phyloP scores from a whole-genome alignment of 352 stramenopile genomes.

The Phytopythium chamaehyphon region DNA sequence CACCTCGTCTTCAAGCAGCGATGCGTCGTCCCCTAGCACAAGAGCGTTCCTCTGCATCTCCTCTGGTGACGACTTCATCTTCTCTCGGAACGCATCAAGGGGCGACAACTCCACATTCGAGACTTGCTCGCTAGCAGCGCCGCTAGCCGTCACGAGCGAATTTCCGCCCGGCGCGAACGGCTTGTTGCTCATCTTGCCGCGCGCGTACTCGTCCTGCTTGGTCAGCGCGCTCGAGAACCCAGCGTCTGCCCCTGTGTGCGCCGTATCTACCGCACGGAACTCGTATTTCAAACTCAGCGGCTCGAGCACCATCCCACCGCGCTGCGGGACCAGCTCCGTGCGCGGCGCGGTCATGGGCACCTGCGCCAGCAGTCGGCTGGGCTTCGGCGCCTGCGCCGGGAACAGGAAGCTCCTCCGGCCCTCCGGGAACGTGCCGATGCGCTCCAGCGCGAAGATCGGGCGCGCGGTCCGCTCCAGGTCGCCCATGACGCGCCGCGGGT shows the following conservation, averaged over 20 bases:
- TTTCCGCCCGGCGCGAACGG: conserved; percentile 64
- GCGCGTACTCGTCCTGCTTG: conserved; percentile 77
- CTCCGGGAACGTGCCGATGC: conserved; percentile 28
- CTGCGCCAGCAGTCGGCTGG: conserved; percentile 66
- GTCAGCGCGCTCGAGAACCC: conserved; percentile 62
- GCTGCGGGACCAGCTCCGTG: conserved; percentile 49
- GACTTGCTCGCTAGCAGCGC: neutral
- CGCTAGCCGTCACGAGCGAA: conserved; percentile 36
- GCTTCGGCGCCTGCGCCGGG: conserved; percentile 11
- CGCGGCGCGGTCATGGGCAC: conserved; percentile 56
- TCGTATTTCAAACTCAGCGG: conserved; percentile 59
- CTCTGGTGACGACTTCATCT: conserved; percentile 16
- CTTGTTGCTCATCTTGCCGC: conserved; percentile 77
- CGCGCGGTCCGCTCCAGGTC: conserved; percentile 23
- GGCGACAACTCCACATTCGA: neutral
- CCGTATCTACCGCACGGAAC: conserved; percentile 36
- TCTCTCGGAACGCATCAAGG: conserved; percentile 8
- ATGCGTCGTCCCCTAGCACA: conserved; percentile 16
- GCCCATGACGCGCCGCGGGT: conserved; percentile 12
- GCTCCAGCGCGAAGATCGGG: conserved; percentile 41
- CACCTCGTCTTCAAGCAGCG: conserved; percentile 22
- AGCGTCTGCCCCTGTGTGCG: conserved; percentile 28
- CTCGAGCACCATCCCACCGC: conserved; percentile 39
- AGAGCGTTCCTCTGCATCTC: conserved; percentile 37
- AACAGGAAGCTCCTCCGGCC: conserved; percentile 14